phyloP scores from a whole-genome alignment of 345 rosid species.

The Erodium maritimum region DNA sequence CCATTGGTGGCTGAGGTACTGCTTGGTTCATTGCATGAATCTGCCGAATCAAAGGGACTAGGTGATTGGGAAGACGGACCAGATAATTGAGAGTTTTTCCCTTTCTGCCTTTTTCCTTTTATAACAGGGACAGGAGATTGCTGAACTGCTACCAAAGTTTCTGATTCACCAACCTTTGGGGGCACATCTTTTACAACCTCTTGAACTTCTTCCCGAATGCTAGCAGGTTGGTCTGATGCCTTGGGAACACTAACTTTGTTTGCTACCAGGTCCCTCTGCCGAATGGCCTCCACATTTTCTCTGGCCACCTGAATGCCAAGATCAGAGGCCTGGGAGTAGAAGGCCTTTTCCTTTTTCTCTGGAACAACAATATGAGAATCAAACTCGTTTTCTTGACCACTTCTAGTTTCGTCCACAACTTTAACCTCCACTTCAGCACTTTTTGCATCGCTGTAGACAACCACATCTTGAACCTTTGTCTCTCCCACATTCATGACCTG shows the following conservation, averaged over 20 bases:
- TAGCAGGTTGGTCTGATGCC: conserved; percentile 20
- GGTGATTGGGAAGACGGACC: conserved; percentile 34
- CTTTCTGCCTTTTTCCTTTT: conserved; percentile 46
- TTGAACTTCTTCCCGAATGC: conserved; percentile 18
- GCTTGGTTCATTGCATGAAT: conserved; percentile 41
- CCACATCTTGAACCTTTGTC: conserved; percentile 32
- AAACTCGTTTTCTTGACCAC: conserved; percentile 21
- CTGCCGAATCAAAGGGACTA: conserved; percentile 46
- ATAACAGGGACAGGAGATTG: conserved; percentile 23
- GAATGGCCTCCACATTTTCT: conserved; percentile 33
- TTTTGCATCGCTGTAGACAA: conserved; percentile 24
- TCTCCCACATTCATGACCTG: conserved; percentile 27
- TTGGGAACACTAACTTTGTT: conserved; percentile 17
- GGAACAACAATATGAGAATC: conserved; percentile 13
- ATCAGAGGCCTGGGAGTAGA: conserved; percentile 63
- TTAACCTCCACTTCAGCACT: conserved; percentile 39
- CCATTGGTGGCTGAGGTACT: conserved; percentile 27
- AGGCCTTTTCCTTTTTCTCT: conserved; percentile 43
- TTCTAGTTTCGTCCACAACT: conserved; percentile 41
- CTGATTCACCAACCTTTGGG: conserved; percentile 27
- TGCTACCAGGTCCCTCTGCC: conserved; percentile 8
- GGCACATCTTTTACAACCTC: conserved; percentile 22
- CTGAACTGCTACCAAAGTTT: conserved; percentile 15
- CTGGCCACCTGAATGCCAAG: conserved; percentile 48
- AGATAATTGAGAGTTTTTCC: conserved; percentile 37